Base-by-base conservation (phyloP, 148 eudicot species). In the Beta vulgaris region DNA sequence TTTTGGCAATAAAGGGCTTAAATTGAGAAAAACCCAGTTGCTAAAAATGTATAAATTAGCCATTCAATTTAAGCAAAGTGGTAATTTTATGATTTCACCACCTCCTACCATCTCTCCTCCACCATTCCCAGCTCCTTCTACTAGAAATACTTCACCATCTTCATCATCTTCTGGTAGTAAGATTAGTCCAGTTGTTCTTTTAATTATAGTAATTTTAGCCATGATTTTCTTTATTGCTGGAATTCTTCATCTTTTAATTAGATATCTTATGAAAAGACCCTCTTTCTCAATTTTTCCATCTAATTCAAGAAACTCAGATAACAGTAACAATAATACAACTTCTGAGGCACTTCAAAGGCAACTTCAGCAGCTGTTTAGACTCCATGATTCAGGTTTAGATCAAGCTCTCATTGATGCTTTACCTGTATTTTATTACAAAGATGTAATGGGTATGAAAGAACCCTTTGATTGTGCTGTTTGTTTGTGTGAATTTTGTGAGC, bases 391-490 rank as follows among this genome's bases (percentile, higher is more conserved):
- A 34, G 89, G 89, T 51, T 70, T 86, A 55, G 89, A 86, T 76
- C 89, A 86, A 60, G 64, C 83, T 32, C 53, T 86, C 12, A 82
- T 86, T n/a, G 85, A 84, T 64, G 76, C 87, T 15, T 79, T 86
- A 43, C 87, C 89, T 35, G 76, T 86, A 31, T 86, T 86, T 36
- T 72, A 49, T 70, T 84, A 86, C 54, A 77, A 82, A 75, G 80
- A 79, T 36, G 80, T 86, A 11, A 54, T 79, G 49, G 89, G 87
- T 2, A 71, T 69, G 14, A 82, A 84, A 72, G 87, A 86, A 68
- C 85, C 87, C 14, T 86, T 84, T 78, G 89, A 86, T 80, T 86
- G 89, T 29, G 86, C 88, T 25, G 86, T 86, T 37, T 86, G 88
- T 80, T 51, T 86, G 21, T 85, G 86, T 59, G 86, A 79, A 48